Evolutionary conservation across 2,329 filamentous ascomycete species (phyloP).

Genomic region (Scleromitrula shiraiana): DNA sequence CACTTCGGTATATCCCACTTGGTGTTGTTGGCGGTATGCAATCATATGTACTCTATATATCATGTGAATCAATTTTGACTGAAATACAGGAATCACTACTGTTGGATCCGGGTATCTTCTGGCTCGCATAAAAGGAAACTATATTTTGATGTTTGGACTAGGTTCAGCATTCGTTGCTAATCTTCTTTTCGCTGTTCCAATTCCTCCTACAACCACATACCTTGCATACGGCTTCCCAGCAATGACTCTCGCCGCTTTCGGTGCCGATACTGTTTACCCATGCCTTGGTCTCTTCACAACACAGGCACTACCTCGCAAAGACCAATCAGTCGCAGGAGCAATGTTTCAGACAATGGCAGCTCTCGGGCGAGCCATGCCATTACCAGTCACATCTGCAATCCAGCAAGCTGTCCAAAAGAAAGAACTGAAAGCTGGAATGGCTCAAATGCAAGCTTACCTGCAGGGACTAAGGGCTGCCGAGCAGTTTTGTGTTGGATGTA

Average conservation of each 20-base stretch:
- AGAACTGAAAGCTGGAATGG: conserved; percentile 30
- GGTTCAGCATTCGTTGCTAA: conserved; percentile 36
- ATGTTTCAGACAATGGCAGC: conserved; percentile 60
- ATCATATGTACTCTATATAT: no score
- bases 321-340: conserved; percentile 61
- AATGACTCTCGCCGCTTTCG: conserved; percentile 57
- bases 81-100: conserved; percentile 12
- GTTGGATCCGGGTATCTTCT: conserved; percentile 22
- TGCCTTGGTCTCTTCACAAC: conserved; percentile 59
- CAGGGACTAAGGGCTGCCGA: conserved; percentile 18
- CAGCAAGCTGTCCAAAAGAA: conserved; percentile 54
- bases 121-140: conserved; percentile 37
- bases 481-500: conserved; percentile 21
- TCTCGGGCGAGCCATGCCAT: conserved; percentile 55
- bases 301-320: conserved; percentile 50
- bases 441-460: conserved; percentile 10
- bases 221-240: conserved; percentile 60
- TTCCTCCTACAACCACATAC: conserved; percentile 52
- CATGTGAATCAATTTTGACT: neutral
- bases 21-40: conserved; percentile 44
- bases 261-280: conserved; percentile 60
- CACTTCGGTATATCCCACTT: conserved; percentile 59
- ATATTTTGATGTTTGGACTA: conserved; percentile 44
- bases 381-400: conserved; percentile 57
- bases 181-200: conserved; percentile 56